These are phyloP conservation scores for Podila epigama DNA, from an alignment of 192 early-diverging fungal species.

Conservation along the genomic window DNA sequence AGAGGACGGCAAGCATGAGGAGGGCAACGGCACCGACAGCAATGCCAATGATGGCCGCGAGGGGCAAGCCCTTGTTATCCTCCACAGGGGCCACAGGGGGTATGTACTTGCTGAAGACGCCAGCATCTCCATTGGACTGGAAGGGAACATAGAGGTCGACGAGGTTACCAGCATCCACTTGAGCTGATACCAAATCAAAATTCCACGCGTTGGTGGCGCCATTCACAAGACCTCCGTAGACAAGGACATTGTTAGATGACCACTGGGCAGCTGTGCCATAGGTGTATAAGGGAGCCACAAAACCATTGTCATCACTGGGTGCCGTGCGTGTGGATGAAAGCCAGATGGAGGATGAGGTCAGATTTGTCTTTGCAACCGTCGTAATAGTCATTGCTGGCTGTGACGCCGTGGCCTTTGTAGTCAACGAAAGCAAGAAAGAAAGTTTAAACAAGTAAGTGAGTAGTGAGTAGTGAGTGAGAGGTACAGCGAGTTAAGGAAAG, in stretches of 20 bases:
- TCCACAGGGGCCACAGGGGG: background rate
- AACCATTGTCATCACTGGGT: background rate
- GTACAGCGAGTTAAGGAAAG: too few relatives aligned
- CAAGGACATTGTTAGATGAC: background rate
- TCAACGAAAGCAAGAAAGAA: too few relatives aligned
- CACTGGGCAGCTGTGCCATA: conserved; percentile 29
- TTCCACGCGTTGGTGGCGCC: conserved; percentile 17
- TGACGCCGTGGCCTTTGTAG: too few relatives aligned
- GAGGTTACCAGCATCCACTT: background rate
- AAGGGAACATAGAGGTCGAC: conserved; percentile 18
- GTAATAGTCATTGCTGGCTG: background rate
- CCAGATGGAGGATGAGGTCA: background rate
- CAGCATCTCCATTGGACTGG: background rate
- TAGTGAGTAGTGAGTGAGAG: too few relatives aligned
- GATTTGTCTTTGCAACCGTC: background rate
- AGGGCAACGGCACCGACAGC: conserved; percentile 29
- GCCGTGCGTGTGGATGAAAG: conserved; percentile 6
- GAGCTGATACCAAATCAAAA: conserved; percentile 8
- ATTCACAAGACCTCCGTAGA: conserved; percentile 26
- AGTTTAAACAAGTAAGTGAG: too few relatives aligned
- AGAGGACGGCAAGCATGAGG: conserved; percentile 15
- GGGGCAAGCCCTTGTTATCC: conserved; percentile 19
- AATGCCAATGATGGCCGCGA: conserved; percentile 38
- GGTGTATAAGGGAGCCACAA: conserved; percentile 11
- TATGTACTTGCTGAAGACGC: conserved; percentile 4